Conservation (phyloP, 331 rosid species). For the Erythrophleum ivorense region DNA sequence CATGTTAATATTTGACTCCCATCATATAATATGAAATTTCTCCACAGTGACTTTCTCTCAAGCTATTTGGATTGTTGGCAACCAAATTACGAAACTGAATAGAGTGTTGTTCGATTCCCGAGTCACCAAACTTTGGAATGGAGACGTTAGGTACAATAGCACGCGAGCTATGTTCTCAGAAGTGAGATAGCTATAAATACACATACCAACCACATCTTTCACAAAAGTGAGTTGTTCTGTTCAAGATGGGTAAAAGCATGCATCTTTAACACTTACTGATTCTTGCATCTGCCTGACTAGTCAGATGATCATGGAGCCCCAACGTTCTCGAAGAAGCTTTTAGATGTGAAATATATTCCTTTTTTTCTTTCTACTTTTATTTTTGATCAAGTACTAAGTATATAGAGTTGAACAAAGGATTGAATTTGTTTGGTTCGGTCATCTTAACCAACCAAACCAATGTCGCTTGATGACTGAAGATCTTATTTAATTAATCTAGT, state of each 20-base stretch:
- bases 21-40: not conserved
- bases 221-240: not conserved
- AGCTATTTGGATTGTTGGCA: not conserved
- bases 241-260: not conserved
- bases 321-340: not conserved
- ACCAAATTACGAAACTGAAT: not conserved
- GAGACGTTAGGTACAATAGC: not conserved
- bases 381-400: too few relatives aligned
- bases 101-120: not conserved
- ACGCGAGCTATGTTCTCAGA: constrained; percentile 18
- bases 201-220: constrained; percentile 17
- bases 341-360: too few relatives aligned
- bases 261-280: not conserved
- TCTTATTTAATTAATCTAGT: too few relatives aligned
- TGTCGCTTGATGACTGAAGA: too few relatives aligned
- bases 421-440: too few relatives aligned
- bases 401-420: too few relatives aligned
- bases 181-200: constrained; percentile 14
- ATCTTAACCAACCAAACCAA: too few relatives aligned
- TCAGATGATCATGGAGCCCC: not conserved
- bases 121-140: not conserved
- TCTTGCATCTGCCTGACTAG: not conserved
- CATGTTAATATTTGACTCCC: not conserved
- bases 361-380: too few relatives aligned
- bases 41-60: not conserved